Evolutionary conservation across 306 rosid species (phyloP), one percentile per base, ranked within the genome.

Genomic region (Calophaca sinica): DNA sequence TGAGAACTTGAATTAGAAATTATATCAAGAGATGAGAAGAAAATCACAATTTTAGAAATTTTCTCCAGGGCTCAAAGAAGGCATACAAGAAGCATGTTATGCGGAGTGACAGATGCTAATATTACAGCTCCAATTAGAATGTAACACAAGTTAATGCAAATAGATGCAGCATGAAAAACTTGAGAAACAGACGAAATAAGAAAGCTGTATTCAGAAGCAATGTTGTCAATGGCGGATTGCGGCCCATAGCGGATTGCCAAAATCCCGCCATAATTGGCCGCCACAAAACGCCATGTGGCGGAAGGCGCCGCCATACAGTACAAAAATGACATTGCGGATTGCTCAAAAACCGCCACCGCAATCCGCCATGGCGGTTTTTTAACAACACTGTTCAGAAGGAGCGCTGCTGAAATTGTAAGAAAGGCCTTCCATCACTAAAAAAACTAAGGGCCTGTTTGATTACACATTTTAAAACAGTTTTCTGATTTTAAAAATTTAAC

Each of bases 121-220:
- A 46, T 68, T n/a, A 44, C 41, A 31, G 68, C 3, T 26, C 39
- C 38, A 46, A 57, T 68, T 45, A 68, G 64, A 68, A 73, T 60
- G 39, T 48, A 49, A 54, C 33, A 75, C 9, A 67, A 55, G 13
- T 26, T 49, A 50, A 57, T 32, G 62, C 20, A 7, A 73, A 29
- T 49, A 50, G 32, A 58, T 54, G 57, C 74, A 45, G 31, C 49
- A 74, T 14, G 64, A 62, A 54, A 52, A 55, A 38, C 35, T 39
- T 32, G 31, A 73, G 74, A 73, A 51, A 82, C 20, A 50, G 26
- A 63, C 73, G 52, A 54, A 63, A 48, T 38, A 60, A 58, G 68
- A 73, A 57, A 44, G 72, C 14, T 12, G 2, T 33, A 3, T 13
- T 50, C 49, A 81, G 68, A 35, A 62, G 7, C n/a, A n/a, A n/a